Base-by-base conservation (phyloP, 768 basidiomycete genomes). In the Pisolithus orientalis region DNA sequence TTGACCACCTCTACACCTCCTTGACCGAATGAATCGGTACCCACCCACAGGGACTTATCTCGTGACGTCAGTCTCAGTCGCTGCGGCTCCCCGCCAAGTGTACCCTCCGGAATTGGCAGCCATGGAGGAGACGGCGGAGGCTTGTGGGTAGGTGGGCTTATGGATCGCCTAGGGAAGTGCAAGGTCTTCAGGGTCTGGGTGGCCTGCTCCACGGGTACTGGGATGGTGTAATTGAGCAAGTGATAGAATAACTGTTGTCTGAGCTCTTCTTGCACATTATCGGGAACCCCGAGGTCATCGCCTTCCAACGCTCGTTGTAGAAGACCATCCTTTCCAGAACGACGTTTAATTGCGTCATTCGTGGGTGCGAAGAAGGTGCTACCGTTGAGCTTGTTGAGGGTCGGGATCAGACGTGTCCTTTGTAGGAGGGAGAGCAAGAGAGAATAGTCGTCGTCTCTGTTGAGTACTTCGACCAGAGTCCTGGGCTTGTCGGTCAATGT, bases 181-280 rank as follows among this genome's bases (percentile, higher is more conserved):
- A 92, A 72, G 2, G 90, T 92, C 55, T 76, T 56, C 57, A 79
- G 75, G 9, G 74, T 72, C 39, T 70, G 59, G 5, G 53, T 64
- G 9, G 72, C 65, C 21, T 70, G 59, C 9, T 72, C 62, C 29
- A 77, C 68, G 28, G 81, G 74, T 14, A 75, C 53, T 25, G 66
- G 60, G 29, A 96, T 64, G 6, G 87, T 81, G 65, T 83, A 83
- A 68, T 98, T 96, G 58, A 98, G 75, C 43, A 97, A 70, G 68
- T 98, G 96, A 66, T 98, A 98, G 62, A 97, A 85, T 49, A 99
- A 77, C 62, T 94, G 87, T 62, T 96, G 94, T 49, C 95, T 80
- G 43, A 98, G 80, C 53, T 80, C 73, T 61, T 89, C 84, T 52
- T 91, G 80, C 29, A 94, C 73, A 65, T 97, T 97, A 70, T 94